phyloP scores from a whole-genome alignment of 75 land plant species.

The Picea sitchensis region DNA sequence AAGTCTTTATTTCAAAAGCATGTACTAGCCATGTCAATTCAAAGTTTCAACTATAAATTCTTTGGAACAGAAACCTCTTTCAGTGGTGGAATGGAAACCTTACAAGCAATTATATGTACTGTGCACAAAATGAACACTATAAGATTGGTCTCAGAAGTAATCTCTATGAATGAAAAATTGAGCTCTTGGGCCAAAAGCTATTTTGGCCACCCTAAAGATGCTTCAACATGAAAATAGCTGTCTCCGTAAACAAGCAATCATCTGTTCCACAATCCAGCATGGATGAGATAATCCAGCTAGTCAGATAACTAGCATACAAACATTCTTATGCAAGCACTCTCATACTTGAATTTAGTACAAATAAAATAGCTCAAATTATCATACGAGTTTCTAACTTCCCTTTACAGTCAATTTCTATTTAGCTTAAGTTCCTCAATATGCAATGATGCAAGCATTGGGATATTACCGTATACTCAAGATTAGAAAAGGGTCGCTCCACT shows the following conservation, averaged over 20 bases:
- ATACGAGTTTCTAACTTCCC: not conserved
- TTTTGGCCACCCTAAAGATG: not conserved
- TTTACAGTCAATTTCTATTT: not conserved
- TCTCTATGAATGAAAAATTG: not conserved
- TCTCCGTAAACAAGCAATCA: not conserved
- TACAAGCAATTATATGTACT: not conserved
- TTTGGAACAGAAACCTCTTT: not conserved
- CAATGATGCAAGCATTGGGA: not conserved
- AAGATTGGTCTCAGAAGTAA: not conserved
- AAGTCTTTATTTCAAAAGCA: too few species aligned
- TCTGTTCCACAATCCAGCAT: not conserved
- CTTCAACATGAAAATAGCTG: not conserved
- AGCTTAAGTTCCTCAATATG: not conserved
- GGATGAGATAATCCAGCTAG: not conserved
- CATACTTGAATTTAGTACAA: not conserved
- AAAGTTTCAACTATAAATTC: too few species aligned
- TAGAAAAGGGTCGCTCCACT: conserved; percentile 91
- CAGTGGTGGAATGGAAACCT: not conserved
- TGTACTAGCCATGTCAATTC: too few species aligned
- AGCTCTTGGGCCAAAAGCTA: not conserved
- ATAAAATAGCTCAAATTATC: not conserved
- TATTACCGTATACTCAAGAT: conserved; percentile 92
- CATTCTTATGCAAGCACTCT: not conserved
- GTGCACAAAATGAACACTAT: not conserved
- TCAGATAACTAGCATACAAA: not conserved